Evolutionary conservation across 306 rosid species (phyloP), one percentile per base, ranked within the genome.

Genomic region (Oemleria cerasiformis): DNA sequence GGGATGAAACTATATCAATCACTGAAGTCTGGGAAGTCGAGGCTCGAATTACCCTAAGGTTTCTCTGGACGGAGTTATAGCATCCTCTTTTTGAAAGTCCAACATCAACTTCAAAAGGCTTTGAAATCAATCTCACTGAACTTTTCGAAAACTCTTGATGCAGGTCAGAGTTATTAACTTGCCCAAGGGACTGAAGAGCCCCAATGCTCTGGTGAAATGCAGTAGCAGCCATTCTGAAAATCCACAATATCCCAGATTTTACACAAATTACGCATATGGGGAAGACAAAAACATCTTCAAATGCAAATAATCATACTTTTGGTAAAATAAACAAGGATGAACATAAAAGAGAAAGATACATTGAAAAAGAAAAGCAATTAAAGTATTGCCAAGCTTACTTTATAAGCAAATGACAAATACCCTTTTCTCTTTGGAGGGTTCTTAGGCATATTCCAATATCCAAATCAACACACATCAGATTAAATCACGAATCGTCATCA

Each of bases 181-280:
- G 62, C 15, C 87, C 78, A 39, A 68, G 78, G 15, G 86, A 48
- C 71, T 82, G 86, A 70, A 73, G 60, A 67, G 79, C 77, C 63
- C 95, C 90, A 71, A 89, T 70, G 63, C 82, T 78, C 73, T 82
- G 95, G 69, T 80, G 80, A 85, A 72, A 86, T 39, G 73, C 88
- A 78, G 87, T 81, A 71, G 96, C 83, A 61, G 97, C 96, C 99
- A 95, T 95, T 67, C 94, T 90, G 84, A 86, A 82, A 50, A 67
- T 42, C 53, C 43, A 70, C 56, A 73, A 72, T 2, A 40, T 55
- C 71, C 67, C 85, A 73, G 15, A 14, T 70, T 53, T 44, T 41
- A 21, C 43, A 43, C 6, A 53, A 47, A 6, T 25, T 39, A 13
- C 2, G 19, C 50, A 68, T 10, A 54, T 39, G 9, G 9, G 8